Percentiles rank a stretch among this genome's conserved stretches.
Conservation (phyloP, 108 stramenopile species). For the Parmales sp. region DNA sequence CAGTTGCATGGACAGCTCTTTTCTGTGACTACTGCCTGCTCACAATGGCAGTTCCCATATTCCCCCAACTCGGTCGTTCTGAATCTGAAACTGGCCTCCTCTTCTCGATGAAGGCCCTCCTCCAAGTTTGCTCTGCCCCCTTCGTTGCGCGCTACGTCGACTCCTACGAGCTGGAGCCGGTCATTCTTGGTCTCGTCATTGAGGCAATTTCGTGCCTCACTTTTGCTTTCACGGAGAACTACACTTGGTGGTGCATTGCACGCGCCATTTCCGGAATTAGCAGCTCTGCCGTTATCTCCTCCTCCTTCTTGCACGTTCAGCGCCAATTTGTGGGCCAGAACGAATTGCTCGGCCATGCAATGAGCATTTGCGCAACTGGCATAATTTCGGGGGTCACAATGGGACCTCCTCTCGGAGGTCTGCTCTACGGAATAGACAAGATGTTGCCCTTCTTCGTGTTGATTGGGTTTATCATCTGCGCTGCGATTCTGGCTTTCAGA, state of each 20-base stretch:
- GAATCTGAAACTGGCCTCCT: not conserved
- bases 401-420: not conserved
- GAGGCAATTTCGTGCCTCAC: not conserved
- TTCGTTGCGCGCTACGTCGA: not conserved
- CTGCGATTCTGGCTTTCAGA: not conserved
- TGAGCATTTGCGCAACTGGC: not conserved
- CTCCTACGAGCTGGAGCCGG: not conserved
- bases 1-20: not conserved
- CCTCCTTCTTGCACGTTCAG: constrained; percentile 1
- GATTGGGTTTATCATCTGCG: not conserved
- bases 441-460: not conserved
- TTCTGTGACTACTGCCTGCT: constrained; percentile 7
- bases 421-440: not conserved
- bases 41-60: not conserved
- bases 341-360: not conserved
- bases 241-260: not conserved
- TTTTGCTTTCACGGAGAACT: not conserved
- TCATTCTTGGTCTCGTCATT: not conserved
- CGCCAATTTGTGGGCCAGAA: not conserved
- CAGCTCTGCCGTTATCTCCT: not conserved
- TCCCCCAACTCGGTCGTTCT: not conserved
- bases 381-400: not conserved
- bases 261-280: not conserved
- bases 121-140: not conserved
- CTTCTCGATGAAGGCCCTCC: not conserved